Conservation (phyloP, 73 alveolate genomes). For the Tetrahymena malaccensis region DNA sequence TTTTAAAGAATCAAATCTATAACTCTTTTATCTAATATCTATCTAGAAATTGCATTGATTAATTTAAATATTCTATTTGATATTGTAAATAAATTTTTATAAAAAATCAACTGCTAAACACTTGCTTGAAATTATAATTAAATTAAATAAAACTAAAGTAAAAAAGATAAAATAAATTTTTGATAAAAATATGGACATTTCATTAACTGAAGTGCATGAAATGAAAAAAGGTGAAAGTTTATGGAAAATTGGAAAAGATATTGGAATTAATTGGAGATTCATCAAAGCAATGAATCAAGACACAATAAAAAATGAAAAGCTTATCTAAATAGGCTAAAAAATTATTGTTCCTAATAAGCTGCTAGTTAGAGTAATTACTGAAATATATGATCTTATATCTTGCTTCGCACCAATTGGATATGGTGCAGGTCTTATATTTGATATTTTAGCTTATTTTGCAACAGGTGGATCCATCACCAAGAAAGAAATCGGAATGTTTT, state of each 20-base stretch:
- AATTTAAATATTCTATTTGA: no score
- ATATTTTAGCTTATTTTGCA: no score
- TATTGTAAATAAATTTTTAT: no score
- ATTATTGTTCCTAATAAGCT: not conserved
- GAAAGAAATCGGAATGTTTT: not conserved
- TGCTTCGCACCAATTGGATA: not conserved
- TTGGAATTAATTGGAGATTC: not conserved
- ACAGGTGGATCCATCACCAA: not conserved
- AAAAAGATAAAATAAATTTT: no score
- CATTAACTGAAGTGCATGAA: not conserved
- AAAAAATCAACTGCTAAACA: no score
- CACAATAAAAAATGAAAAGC: no score
- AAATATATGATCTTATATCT: not conserved
- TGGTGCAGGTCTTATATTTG: not conserved
- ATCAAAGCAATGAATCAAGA: not conserved
- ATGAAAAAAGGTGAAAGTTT: not conserved
- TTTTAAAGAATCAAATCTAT: no score
- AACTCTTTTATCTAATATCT: no score
- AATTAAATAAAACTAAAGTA: no score
- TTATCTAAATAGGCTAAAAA: not conserved
- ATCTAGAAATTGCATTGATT: no score
- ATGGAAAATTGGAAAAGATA: not conserved
- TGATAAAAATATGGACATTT: not conserved
- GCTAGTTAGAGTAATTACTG: not conserved
- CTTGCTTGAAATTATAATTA: no score